Base-by-base conservation (phyloP, 345 rosid genomes). In the Rhodamnia argentea region DNA sequence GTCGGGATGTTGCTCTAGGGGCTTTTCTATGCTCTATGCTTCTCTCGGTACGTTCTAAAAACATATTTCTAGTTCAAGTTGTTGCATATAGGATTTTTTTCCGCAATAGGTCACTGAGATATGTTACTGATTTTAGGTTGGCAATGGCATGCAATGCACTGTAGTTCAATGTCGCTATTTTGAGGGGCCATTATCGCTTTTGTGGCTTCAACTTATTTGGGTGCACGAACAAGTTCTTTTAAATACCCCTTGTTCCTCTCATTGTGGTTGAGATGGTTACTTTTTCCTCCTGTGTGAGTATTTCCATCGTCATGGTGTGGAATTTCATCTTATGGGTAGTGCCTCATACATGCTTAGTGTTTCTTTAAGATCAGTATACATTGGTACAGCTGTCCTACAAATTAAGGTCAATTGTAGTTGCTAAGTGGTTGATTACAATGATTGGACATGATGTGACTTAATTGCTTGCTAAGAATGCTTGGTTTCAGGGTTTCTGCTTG, bases 21-120 rank as follows among this genome's bases (percentile, higher is more conserved):
- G 94, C 99, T 86, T 94, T 95, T 91, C 85, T 97, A 86, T 95
- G 99, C 85, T 93, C 98, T 86, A 94, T 95, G 91, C 90, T 96
- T 92, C 95, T 95, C 82, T 89, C 89, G 86, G 99, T 97, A 93
- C 50, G 93, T 91, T 53, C 83, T 74, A 60, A 42, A 10, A 78
- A 87, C 75, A 56, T 76, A 18, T 37, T 64, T 70, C 42, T 70
- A 32, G 24, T 70, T 70, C 78, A 70, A 70, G 78, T 32, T 32
- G 78, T 70, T 70, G 78, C 78, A 32, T 70, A 18, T 32, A 32
- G 13, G 78, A 70, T 70, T 70, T 70, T 24, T 16, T 70, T 32
- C 47, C 3, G 1, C 47, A 32, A 70, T 37, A 70, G 44, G 24
- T 15, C 47, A 18, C 47, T 5, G 24, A 70, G 13, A 70, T 70